A percentile compares a stretch with the other conserved stretches of the same genome.
These are phyloP conservation scores for Plantago lanceolata DNA, from an alignment of 305 asterid genomes.

Conservation along the genomic window DNA sequence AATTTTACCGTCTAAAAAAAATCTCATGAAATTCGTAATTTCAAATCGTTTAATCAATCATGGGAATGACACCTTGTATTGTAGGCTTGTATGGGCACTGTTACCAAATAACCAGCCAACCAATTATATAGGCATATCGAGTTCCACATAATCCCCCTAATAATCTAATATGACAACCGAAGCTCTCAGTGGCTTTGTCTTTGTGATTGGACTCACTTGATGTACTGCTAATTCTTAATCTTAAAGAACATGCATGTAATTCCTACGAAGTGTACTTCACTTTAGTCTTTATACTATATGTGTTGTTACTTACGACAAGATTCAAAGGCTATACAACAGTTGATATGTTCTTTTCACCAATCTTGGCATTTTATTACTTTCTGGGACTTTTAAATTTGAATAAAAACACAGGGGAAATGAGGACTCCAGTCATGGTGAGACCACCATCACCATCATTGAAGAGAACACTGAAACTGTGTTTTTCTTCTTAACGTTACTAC, in stretches of 20 bases:
- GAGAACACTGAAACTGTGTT: too few species aligned
- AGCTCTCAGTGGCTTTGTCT: slow-evolving; percentile 25
- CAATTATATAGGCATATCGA: slow-evolving; percentile 16
- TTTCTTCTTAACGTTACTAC: too few species aligned
- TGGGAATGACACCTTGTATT: too few species aligned
- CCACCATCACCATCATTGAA: not conserved
- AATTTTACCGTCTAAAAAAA: too few species aligned
- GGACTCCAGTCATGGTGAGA: not conserved
- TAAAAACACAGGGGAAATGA: not conserved
- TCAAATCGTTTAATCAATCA: too few species aligned
- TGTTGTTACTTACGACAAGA: not conserved
- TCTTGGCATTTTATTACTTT: not conserved
- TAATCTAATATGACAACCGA: slow-evolving; percentile 20
- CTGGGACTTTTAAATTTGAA: not conserved
- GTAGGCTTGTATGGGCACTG: too few species aligned
- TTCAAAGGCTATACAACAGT: not conserved
- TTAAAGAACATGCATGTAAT: too few species aligned
- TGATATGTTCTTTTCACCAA: slow-evolving; percentile 10
- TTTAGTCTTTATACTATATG: too few species aligned
- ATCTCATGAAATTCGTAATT: too few species aligned
- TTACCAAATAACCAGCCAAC: not conserved
- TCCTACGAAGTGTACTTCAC: not conserved
- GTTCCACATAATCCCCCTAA: slow-evolving; percentile 10
- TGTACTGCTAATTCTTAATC: not conserved
- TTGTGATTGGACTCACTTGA: slow-evolving; percentile 24